A percentile compares a stretch with the other conserved stretches of the same genome.
Conservation (phyloP, 495 filamentous ascomycete genomes). For the Cenococcum geophilum region DNA sequence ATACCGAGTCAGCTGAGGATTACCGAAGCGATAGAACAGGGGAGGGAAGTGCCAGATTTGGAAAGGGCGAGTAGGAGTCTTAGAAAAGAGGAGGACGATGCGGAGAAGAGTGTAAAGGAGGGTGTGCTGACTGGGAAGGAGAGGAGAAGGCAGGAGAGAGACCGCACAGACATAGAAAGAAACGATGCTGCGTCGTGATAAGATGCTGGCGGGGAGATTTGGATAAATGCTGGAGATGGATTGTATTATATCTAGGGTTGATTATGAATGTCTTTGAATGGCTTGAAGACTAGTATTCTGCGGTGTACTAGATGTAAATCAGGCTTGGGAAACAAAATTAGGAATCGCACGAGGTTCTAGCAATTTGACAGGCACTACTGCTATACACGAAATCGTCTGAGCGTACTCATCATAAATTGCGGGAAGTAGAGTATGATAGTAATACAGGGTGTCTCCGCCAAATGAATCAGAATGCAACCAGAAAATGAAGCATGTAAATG, state of each 20-base stretch:
- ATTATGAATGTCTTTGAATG: not conserved
- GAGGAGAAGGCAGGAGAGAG: slow-evolving; percentile 19
- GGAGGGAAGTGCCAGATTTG: slow-evolving; percentile 29
- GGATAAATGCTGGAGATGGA: not conserved
- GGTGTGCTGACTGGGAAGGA: slow-evolving; percentile 14
- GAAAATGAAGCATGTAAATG: slow-evolving; percentile 2
- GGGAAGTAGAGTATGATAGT: slow-evolving; percentile 25
- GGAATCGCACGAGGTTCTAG: not conserved
- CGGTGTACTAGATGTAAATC: not conserved
- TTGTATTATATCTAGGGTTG: not conserved
- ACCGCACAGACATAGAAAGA: slow-evolving; percentile 27
- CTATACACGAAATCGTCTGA: not conserved
- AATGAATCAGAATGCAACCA: slow-evolving; percentile 3
- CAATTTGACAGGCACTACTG: not conserved
- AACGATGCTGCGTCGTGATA: not conserved
- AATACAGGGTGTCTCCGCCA: slow-evolving; percentile 8
- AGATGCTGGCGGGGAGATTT: no score
- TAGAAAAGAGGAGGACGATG: slow-evolving; percentile 23
- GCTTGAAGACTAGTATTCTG: not conserved
- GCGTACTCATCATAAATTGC: not conserved
- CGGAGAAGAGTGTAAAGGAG: slow-evolving; percentile 17
- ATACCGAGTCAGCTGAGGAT: slow-evolving; percentile 15
- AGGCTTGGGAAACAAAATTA: not conserved
- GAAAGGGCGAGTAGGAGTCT: slow-evolving; percentile 24
- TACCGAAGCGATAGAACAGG: slow-evolving; percentile 29